Evolutionary conservation across 2,329 filamentous ascomycete genomes (phyloP), one percentile per base, ranked within the genome.

Genomic region (Penicillium italicum): DNA sequence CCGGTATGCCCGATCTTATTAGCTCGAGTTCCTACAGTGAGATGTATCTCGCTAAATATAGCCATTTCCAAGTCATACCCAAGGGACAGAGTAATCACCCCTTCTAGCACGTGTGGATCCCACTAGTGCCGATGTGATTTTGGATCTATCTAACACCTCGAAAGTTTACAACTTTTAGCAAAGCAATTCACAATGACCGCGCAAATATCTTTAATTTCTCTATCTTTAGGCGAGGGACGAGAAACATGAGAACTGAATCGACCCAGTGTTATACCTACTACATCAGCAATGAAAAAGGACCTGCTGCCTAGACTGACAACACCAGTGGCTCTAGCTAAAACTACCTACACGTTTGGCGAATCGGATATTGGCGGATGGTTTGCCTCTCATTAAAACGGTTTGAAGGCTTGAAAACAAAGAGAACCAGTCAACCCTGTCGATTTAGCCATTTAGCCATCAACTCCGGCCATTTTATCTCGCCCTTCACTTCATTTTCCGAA

Each of bases 331-430:
- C 80, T 89, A 24, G 73, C 82, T 18, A 72, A 78, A n/a, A 86
- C 85, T 57, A 72, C 91, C 0, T 95, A 96, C 66, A 74, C 79
- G 42, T 78, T 84, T 1, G 90, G 91, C 0, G 69, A 86, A 43
- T 96, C 90, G 91, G 91, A 96, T 64, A 78, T 79, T n/a, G 91
- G 91, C 7, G 91, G 91, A 1, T 96, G 90, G 90, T 93, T 96
- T 60, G 71, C 74, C 31, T 40, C 16, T 9, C 28, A 24, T 62
- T 69, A 33, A 70, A 70, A 67, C 9, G 4, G 10, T 37, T 44
- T 12, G 45, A 33, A 28, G 3, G 28, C n/a, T 24, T 26, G 37
- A 33, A 20, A 26, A 34, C 20, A 44, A 50, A 33, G 20, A 18
- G 9, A 42, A 38, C 20, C 37, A 18, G 37, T 31, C n/a, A 22